Conservation (phyloP, 768 basidiomycete genomes). For the Macrolepiota dolichaula region DNA sequence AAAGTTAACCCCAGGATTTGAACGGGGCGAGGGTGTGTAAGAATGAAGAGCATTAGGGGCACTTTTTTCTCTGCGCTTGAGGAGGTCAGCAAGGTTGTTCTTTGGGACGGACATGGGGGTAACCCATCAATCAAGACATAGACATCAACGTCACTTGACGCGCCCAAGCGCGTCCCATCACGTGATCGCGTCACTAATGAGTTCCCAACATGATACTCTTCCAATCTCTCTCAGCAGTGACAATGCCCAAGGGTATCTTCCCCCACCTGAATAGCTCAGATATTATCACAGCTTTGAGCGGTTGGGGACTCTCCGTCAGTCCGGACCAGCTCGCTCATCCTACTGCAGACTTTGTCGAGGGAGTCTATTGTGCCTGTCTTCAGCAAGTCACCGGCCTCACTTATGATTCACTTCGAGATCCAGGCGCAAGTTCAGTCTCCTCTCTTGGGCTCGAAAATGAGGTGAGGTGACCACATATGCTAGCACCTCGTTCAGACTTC, state of each 20-base stretch:
- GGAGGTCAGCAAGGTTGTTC: slow-evolving; percentile 40
- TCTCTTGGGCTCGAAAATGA: slow-evolving; percentile 49
- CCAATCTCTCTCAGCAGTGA: slow-evolving; percentile 1
- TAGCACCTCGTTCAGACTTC: neutral
- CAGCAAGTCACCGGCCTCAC: slow-evolving; percentile 67
- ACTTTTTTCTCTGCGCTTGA: slow-evolving; percentile 19
- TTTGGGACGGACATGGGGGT: slow-evolving; percentile 21
- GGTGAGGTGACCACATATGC: slow-evolving; percentile 47
- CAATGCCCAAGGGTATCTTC: slow-evolving; percentile 51
- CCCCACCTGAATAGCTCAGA: slow-evolving; percentile 64
- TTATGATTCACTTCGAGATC: slow-evolving; percentile 53
- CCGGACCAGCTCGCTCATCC: slow-evolving; percentile 68
- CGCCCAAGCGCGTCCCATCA: slow-evolving; percentile 10
- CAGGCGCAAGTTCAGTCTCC: slow-evolving; percentile 52
- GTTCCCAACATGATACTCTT: neutral
- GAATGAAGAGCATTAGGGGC: neutral
- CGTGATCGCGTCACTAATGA: slow-evolving; percentile 2
- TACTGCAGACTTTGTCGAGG: slow-evolving; percentile 65
- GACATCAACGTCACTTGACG: neutral
- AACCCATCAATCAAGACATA: neutral
- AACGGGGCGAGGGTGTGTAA: slow-evolving; percentile 1
- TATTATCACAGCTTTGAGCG: slow-evolving; percentile 59
- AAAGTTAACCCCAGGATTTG: neutral
- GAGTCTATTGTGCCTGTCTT: slow-evolving; percentile 68
- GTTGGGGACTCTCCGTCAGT: slow-evolving; percentile 67